Evolutionary conservation across 768 basidiomycete species (phyloP).

Genomic region (Suillus occidentalis): DNA sequence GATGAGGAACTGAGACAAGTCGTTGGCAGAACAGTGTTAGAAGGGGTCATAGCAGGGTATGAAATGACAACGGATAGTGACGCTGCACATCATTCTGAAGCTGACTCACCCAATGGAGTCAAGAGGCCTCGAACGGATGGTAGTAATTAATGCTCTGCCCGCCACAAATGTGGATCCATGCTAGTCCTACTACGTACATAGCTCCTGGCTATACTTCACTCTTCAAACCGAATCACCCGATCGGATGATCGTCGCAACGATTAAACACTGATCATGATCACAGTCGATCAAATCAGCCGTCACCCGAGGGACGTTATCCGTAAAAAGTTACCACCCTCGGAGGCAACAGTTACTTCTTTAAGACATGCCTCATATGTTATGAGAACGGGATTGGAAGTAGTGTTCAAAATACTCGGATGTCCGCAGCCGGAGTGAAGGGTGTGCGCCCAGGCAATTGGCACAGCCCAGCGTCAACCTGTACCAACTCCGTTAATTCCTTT

Average conservation of each 20-base stretch:
- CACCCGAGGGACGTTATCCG: conserved; percentile 19
- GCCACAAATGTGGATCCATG: neutral
- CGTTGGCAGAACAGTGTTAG: conserved; percentile 63
- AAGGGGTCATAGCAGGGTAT: conserved; percentile 64
- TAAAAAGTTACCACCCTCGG: conserved; percentile 14
- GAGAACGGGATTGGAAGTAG: conserved; percentile 1
- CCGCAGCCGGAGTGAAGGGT: conserved; percentile 7
- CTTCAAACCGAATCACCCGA: conserved; percentile 7
- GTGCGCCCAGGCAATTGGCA: neutral
- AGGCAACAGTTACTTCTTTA: conserved; percentile 6
- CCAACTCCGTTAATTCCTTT: conserved; percentile 5
- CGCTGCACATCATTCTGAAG: conserved; percentile 7
- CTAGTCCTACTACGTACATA: neutral
- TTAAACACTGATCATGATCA: conserved; percentile 35
- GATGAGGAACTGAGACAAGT: conserved; percentile 63
- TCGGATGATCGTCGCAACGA: conserved; percentile 15
- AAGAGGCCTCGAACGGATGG: conserved; percentile 31
- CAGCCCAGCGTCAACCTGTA: conserved; percentile 1
- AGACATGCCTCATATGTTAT: conserved; percentile 3
- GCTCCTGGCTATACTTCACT: neutral
- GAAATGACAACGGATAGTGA: conserved; percentile 39
- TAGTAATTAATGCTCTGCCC: conserved; percentile 3
- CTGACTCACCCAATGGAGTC: conserved; percentile 12
- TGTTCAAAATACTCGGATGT: neutral
- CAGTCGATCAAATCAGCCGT: conserved; percentile 28